A percentile compares a stretch with the other conserved stretches of the same genome.
Conservation (phyloP, 1,139 yeast genomes). For the Sugiyamaella grinbergsii region DNA sequence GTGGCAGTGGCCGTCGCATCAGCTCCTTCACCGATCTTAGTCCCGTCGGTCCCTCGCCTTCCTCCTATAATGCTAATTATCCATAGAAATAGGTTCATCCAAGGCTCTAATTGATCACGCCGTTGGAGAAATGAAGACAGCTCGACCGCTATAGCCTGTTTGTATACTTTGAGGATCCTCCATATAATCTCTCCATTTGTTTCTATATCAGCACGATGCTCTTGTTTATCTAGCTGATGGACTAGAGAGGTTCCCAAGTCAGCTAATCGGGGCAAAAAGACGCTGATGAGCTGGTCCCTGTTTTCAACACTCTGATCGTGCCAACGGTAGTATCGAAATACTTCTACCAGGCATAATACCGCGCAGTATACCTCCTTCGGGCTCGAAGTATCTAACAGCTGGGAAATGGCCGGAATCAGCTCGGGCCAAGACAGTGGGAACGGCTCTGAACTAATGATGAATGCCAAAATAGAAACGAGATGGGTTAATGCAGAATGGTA, state of each 20-base stretch:
- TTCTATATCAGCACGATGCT: slow-evolving; percentile 1
- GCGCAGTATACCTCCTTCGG: slow-evolving; percentile 26
- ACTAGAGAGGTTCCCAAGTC: slow-evolving; percentile 20
- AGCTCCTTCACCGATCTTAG: background rate
- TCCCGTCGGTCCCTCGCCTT: background rate
- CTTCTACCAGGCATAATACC: slow-evolving; percentile 23
- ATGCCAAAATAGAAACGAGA: slow-evolving; percentile 17
- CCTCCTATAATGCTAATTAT: slow-evolving; percentile 5
- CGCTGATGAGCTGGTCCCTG: slow-evolving; percentile 11
- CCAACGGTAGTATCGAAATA: slow-evolving; percentile 23
- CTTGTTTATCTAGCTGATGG: slow-evolving; percentile 9
- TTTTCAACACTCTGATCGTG: slow-evolving; percentile 7
- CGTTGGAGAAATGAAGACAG: slow-evolving; percentile 19
- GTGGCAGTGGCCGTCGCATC: background rate
- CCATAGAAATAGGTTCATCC: slow-evolving; percentile 26
- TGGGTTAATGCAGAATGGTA: slow-evolving; percentile 18
- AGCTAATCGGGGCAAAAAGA: slow-evolving; percentile 24
- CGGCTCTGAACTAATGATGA: slow-evolving; percentile 19
- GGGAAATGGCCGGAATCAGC: slow-evolving; percentile 13
- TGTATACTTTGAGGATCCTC: slow-evolving; percentile 27
- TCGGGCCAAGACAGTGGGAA: slow-evolving; percentile 22
- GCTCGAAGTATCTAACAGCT: slow-evolving; percentile 14
- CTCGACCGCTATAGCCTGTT: slow-evolving; percentile 21
- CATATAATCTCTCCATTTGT: slow-evolving; percentile 25
- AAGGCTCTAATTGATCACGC: slow-evolving; percentile 20